Percentiles rank a stretch among this genome's conserved stretches.
phyloP scores from a whole-genome alignment of 1,139 yeast species.

The Debaryomyces subglobosus region DNA sequence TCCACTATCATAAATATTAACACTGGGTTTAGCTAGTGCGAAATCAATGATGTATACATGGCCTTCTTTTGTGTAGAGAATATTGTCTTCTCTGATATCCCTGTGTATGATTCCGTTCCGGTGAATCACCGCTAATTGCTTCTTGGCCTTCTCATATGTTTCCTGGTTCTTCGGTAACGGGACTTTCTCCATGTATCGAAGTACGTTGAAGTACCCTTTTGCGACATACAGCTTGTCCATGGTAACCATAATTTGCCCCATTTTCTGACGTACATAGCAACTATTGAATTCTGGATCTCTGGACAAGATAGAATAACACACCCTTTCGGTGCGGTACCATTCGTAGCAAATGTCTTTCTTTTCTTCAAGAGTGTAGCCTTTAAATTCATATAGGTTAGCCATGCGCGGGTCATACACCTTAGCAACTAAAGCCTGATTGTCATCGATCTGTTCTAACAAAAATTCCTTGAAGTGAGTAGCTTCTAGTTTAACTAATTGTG shows the following conservation, averaged over 20 bases:
- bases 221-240: not conserved
- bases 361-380: not conserved
- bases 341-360: not conserved
- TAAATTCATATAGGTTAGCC: not conserved
- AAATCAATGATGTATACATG: not conserved
- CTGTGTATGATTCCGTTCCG: conserved; percentile 4
- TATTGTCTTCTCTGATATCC: conserved; percentile 6
- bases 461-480: not conserved
- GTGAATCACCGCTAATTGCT: conserved; percentile 1
- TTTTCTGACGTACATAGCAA: conserved; percentile 3
- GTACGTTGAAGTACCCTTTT: conserved; percentile 3
- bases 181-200: not conserved
- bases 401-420: not conserved
- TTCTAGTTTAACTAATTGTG: not conserved
- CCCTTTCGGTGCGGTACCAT: not conserved
- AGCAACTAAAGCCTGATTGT: not conserved
- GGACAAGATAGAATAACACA: not conserved
- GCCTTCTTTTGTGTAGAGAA: not conserved
- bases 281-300: conserved; percentile 4
- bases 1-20: not conserved
- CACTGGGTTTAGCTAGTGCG: not conserved
- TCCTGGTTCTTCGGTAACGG: conserved; percentile 3
- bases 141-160: conserved; percentile 4
- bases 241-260: not conserved
- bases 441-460: not conserved